A percentile compares a stretch with the other conserved stretches of the same genome.
These are phyloP conservation scores for Incumbomyces delicatus DNA, from an alignment of 2,329 filamentous ascomycete genomes.

Conservation along the genomic window DNA sequence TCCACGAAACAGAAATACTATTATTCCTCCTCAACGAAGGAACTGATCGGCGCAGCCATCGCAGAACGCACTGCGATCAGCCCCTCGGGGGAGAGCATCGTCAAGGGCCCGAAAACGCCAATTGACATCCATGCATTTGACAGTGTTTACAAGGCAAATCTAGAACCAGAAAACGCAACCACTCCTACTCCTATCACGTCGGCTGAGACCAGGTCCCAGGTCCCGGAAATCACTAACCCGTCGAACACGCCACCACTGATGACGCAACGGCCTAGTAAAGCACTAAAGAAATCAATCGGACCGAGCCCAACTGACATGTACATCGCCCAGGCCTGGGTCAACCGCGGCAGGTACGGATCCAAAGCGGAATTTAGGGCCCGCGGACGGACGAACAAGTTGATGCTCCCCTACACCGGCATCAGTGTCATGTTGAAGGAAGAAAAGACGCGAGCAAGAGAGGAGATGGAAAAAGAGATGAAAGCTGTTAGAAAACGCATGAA, in stretches of 20 bases:
- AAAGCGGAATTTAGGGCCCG: conserved; percentile 64
- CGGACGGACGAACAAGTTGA: conserved; percentile 58
- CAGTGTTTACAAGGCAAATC: too few relatives aligned
- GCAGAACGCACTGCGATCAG: conserved; percentile 6
- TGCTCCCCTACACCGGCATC: conserved; percentile 64
- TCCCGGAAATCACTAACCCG: conserved; percentile 10
- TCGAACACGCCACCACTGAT: conserved; percentile 15
- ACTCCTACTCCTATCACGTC: too few relatives aligned
- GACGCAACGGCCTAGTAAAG: conserved; percentile 43
- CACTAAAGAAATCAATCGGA: conserved; percentile 60
- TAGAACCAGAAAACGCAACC: too few relatives aligned
- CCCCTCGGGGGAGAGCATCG: background rate
- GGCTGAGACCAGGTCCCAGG: background rate
- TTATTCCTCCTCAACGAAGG: background rate
- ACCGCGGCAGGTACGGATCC: conserved; percentile 56
- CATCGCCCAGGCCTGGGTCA: conserved; percentile 87
- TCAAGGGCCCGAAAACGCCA: background rate
- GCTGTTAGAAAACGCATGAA: conserved; percentile 62
- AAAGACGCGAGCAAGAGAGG: conserved; percentile 72
- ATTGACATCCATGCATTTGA: background rate
- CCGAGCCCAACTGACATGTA: conserved; percentile 75
- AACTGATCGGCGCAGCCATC: conserved; percentile 4
- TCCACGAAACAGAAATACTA: background rate
- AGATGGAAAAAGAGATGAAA: conserved; percentile 68
- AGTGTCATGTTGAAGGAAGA: conserved; percentile 86